Evolutionary conservation across 176 grass and related monocot species (phyloP), one percentile per base, ranked within the genome.

Genomic region (Carex cristatella): DNA sequence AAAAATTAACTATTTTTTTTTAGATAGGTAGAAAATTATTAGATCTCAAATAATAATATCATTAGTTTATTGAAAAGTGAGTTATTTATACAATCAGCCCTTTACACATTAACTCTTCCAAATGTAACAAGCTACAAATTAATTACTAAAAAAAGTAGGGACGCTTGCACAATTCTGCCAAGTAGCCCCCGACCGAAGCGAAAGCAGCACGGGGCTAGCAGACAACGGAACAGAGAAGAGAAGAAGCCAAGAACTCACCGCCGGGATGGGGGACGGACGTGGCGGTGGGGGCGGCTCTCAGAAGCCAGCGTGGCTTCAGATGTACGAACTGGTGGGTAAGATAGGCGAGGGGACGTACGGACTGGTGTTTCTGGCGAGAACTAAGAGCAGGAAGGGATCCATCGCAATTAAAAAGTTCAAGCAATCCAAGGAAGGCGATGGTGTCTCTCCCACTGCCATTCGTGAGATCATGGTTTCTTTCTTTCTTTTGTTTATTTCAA

Each of bases 401-500:
- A 98, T 98, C 88, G 96, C 96, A 63, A 94, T 98, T 84, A 95
- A 98, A 83, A 98, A 98, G 88, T 98, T 98, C 76, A 98, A 98
- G 91, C 95, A 98, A 79, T 98, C 95, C 86, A 90, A 90, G 55
- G 88, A 90, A 83, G 88, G 88, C 73, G 88, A 90, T 64, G 88
- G 88, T 61, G 81, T 90, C 48, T 98, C 96, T 6, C 95, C 96
- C 79, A 98, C 96, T 30, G 96, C 96, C 28, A 98, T 98, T 67
- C 89, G 96, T 7, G 96, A 98, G 84, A 98, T 98, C 85, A 98
- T 98, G 96, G 96, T 98, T 63, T 16, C 28, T 27, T 72, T 14
- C 30, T 15, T 53, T 60, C 1, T 38, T 35, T 81, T 51, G 11
- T 16, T 51, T 10, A 61, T 63, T 79, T 23, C 18, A 15, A 28